Conservation (phyloP, 371 early-diverging fungal species). For the Mucor velutinosus region DNA sequence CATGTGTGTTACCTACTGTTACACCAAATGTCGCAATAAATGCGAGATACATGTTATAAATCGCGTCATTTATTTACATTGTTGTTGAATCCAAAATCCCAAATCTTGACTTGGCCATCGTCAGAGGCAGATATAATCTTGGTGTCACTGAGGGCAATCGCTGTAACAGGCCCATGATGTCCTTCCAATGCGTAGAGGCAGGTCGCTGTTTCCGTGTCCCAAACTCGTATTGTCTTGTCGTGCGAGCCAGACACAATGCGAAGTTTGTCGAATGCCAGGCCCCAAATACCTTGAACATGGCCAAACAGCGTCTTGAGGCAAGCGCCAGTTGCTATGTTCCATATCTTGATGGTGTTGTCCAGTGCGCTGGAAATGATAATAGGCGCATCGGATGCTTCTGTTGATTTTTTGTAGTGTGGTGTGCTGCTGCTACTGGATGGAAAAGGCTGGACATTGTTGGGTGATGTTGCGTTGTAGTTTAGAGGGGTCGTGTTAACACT, state of each 20-base stretch:
- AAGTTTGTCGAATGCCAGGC: conserved; percentile 81
- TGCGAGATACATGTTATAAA: conserved; percentile 17
- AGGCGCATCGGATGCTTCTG: conserved; percentile 31
- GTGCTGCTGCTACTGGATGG: not conserved
- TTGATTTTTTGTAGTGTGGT: not conserved
- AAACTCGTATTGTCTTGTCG: conserved; percentile 87
- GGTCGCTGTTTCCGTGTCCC: conserved; percentile 89
- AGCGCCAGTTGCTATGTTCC: conserved; percentile 78
- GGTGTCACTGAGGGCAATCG: conserved; percentile 83
- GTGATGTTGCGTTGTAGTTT: not conserved
- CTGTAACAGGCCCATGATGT: conserved; percentile 71
- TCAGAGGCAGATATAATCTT: conserved; percentile 83
- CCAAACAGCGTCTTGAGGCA: conserved; percentile 83
- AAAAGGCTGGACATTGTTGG: conserved; percentile 5
- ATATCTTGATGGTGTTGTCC: conserved; percentile 86
- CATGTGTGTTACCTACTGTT: not conserved
- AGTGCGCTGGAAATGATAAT: conserved; percentile 81
- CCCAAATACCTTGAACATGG: conserved; percentile 87
- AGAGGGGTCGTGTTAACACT: not conserved
- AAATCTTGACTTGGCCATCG: conserved; percentile 77
- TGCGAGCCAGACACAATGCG: conserved; percentile 90
- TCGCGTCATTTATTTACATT: conserved; percentile 19
- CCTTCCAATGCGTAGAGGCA: conserved; percentile 76
- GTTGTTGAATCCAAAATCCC: conserved; percentile 64
- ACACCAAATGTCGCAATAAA: conserved; percentile 19